These are phyloP conservation scores for Linum trigynum DNA, from an alignment of 345 rosid genomes.

Conservation along the genomic window DNA sequence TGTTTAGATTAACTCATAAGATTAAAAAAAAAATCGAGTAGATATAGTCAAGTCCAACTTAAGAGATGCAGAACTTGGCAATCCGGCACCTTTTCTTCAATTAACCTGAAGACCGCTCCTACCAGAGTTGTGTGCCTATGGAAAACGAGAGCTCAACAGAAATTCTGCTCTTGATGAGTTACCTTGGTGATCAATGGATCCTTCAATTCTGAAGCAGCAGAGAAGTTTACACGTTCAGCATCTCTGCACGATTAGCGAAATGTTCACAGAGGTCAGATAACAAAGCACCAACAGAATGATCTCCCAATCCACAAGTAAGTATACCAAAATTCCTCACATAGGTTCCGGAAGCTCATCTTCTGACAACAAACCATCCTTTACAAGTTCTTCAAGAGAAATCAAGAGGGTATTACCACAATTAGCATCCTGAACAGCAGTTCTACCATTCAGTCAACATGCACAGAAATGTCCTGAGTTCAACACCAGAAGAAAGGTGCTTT, in stretches of 20 bases:
- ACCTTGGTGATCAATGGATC: slow-evolving; percentile 73
- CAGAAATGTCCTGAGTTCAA: not conserved
- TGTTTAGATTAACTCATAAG: not conserved
- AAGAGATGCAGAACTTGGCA: too few species aligned
- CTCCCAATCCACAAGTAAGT: not conserved
- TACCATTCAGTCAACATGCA: not conserved
- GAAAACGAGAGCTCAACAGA: not conserved
- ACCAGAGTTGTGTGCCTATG: not conserved
- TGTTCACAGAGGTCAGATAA: not conserved
- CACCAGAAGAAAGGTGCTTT: not conserved
- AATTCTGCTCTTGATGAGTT: slow-evolving; percentile 1
- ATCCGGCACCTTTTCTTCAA: too few species aligned
- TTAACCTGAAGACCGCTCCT: not conserved
- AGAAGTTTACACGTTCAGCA: slow-evolving; percentile 50
- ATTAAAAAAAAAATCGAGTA: too few species aligned
- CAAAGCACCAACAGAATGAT: not conserved
- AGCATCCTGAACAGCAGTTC: slow-evolving; percentile 55
- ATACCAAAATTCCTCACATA: slow-evolving; percentile 32
- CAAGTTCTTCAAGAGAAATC: slow-evolving; percentile 91
- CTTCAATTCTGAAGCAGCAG: slow-evolving; percentile 47
- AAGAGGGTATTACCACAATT: slow-evolving; percentile 85
- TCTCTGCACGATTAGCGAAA: slow-evolving; percentile 32
- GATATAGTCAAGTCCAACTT: too few species aligned
- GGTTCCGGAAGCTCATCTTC: slow-evolving; percentile 67
- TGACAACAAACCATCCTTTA: slow-evolving; percentile 60